Evolutionary conservation across 2,329 filamentous ascomycete species (phyloP).

Genomic region (Phymatotrichopsis omnivora): DNA sequence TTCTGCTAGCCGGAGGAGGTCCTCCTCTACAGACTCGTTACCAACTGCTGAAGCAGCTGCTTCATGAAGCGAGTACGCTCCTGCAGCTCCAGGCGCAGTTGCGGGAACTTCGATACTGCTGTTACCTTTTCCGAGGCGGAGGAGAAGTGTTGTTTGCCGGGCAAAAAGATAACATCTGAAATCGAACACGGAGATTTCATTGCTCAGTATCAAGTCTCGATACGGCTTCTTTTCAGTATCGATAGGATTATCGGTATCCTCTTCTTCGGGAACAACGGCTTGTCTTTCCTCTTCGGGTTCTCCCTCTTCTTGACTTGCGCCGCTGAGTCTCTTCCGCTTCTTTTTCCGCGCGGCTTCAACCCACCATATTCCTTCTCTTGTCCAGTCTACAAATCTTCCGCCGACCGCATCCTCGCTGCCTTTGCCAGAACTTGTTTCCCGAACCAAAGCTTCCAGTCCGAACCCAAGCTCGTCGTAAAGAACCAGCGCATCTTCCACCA

Average conservation of each 20-base stretch:
- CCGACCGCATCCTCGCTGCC: constrained; percentile 43
- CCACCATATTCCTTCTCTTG: constrained; percentile 30
- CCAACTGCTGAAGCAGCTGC: constrained; percentile 30
- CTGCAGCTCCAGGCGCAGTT: constrained; percentile 25
- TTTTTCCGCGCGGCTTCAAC: constrained; percentile 29
- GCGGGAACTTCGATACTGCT: constrained; percentile 35
- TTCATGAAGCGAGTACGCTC: constrained; percentile 35
- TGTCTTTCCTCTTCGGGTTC: constrained; percentile 30
- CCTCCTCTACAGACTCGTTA: constrained; percentile 54
- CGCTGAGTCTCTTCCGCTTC: constrained; percentile 23
- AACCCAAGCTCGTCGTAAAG: constrained; percentile 91
- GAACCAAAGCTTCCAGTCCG: constrained; percentile 71
- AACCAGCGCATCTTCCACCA: constrained; percentile 89
- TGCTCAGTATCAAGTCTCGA: constrained; percentile 81
- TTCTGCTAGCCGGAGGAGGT: constrained; percentile 71
- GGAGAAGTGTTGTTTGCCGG: constrained; percentile 69
- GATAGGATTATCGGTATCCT: constrained; percentile 31
- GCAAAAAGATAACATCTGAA: constrained; percentile 91
- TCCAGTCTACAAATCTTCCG: constrained; percentile 31
- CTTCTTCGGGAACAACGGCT: constrained; percentile 34
- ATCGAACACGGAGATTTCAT: constrained; percentile 92
- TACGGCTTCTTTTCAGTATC: constrained; percentile 58
- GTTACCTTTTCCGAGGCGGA: constrained; percentile 63
- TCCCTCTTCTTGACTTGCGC: constrained; percentile 17
- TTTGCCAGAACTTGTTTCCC: constrained; percentile 45